A percentile compares a stretch with the other conserved stretches of the same genome.
Conservation (phyloP, 2,329 filamentous ascomycete species). For the Tolypocladium guangdongense region DNA sequence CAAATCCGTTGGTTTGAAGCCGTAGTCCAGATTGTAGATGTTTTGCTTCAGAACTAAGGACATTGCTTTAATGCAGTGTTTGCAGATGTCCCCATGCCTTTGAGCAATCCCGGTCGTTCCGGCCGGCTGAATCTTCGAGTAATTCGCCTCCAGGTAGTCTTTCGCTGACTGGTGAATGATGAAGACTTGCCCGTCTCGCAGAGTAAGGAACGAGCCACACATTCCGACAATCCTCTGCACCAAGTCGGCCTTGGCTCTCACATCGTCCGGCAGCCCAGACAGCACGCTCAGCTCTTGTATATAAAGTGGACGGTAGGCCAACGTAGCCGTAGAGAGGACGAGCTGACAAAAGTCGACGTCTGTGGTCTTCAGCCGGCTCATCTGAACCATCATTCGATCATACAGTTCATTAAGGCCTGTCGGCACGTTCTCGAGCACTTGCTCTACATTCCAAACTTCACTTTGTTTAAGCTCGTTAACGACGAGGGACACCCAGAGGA, state of each 20-base stretch:
- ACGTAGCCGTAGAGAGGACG: too few species aligned
- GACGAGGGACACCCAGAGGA: slow-evolving; percentile 13
- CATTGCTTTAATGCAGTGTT: slow-evolving; percentile 21
- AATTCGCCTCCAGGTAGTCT: slow-evolving; percentile 23
- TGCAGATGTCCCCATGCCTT: slow-evolving; percentile 20
- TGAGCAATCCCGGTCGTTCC: slow-evolving; percentile 5
- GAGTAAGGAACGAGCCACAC: slow-evolving; percentile 26
- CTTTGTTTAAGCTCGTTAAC: slow-evolving; percentile 4
- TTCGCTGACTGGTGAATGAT: slow-evolving; percentile 33
- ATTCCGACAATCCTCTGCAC: not conserved
- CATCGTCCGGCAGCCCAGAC: not conserved
- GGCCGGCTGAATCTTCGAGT: slow-evolving; percentile 15
- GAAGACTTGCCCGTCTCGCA: slow-evolving; percentile 16
- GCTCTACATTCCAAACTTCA: not conserved
- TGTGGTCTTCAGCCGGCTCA: too few species aligned
- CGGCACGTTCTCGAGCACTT: slow-evolving; percentile 16
- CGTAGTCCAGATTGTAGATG: slow-evolving; percentile 19
- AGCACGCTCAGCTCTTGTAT: slow-evolving; percentile 18
- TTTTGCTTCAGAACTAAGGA: slow-evolving; percentile 17
- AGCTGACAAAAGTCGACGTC: too few species aligned
- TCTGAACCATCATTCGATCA: too few species aligned
- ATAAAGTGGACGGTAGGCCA: not conserved
- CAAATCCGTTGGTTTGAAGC: slow-evolving; percentile 3
- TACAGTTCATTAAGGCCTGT: slow-evolving; percentile 14
- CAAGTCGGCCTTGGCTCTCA: too few species aligned